A percentile compares a stretch with the other conserved stretches of the same genome.
These are phyloP conservation scores for Trichosporon inkin DNA, from an alignment of 1,284 basidiomycete genomes.

Conservation along the genomic window DNA sequence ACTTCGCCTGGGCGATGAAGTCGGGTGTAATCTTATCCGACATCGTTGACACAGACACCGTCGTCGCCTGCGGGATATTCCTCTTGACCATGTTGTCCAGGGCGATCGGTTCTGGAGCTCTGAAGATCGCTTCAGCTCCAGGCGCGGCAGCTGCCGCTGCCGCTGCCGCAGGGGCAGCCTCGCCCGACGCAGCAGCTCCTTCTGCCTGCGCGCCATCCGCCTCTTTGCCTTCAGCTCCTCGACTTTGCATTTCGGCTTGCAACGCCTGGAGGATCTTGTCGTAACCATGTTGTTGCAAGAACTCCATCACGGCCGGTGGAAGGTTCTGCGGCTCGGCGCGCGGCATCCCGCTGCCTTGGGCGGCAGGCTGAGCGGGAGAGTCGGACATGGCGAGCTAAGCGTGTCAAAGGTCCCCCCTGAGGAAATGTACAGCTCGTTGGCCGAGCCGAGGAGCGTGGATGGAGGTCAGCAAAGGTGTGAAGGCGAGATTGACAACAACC, in stretches of 20 bases:
- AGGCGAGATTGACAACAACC: background rate
- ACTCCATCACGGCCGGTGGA: conserved; percentile 68
- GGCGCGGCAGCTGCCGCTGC: conserved; percentile 28
- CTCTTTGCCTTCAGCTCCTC: conserved; percentile 56
- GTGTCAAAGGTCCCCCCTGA: background rate
- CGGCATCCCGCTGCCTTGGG: conserved; percentile 18
- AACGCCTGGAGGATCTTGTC: conserved; percentile 69
- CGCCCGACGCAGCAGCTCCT: conserved; percentile 28
- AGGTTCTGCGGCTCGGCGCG: conserved; percentile 34
- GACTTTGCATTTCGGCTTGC: conserved; percentile 60
- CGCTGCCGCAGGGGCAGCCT: conserved; percentile 39
- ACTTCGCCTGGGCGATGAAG: conserved; percentile 48
- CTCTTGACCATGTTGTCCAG: conserved; percentile 45
- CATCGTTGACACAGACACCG: conserved; percentile 43
- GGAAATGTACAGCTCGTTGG: background rate
- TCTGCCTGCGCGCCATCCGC: conserved; percentile 34
- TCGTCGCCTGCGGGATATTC: conserved; percentile 55
- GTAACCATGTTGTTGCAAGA: conserved; percentile 76
- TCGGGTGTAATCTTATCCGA: conserved; percentile 46
- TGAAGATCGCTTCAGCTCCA: conserved; percentile 40
- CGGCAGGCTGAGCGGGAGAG: conserved; percentile 26
- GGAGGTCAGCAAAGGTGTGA: background rate
- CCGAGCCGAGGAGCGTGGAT: conserved; percentile 13
- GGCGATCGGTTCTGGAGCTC: conserved; percentile 39
- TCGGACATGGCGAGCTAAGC: conserved; percentile 31